Conservation (phyloP, 768 basidiomycete species). For the Royoungia palumana region DNA sequence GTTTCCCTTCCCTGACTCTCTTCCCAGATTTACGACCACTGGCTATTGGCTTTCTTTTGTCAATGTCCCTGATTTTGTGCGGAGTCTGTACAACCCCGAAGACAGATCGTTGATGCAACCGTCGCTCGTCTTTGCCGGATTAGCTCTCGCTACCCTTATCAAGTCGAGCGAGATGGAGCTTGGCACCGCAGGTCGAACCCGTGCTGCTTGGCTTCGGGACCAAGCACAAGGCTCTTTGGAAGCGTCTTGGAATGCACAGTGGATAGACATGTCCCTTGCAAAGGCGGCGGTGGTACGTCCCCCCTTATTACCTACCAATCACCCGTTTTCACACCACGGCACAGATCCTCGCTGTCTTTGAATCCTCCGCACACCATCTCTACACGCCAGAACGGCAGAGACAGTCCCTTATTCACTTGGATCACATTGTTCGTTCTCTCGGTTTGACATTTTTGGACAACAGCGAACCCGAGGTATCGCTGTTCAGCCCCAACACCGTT, state of each 20-base stretch:
- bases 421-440: conserved; percentile 58
- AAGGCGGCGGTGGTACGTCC: conserved; percentile 65
- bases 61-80: conserved; percentile 52
- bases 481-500: conserved; percentile 48
- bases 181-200: conserved; percentile 49
- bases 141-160: conserved; percentile 72
- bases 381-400: conserved; percentile 54
- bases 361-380: conserved; percentile 68
- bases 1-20: conserved; percentile 7
- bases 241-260: conserved; percentile 45
- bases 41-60: conserved; percentile 70
- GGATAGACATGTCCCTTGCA: conserved; percentile 62
- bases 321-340: conserved; percentile 11
- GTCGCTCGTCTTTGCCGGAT: conserved; percentile 60
- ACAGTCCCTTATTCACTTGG: conserved; percentile 54
- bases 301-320: not conserved
- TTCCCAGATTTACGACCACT: conserved; percentile 57
- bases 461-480: conserved; percentile 49
- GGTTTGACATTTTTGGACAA: conserved; percentile 56
- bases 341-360: conserved; percentile 75
- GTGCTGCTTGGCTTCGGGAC: conserved; percentile 56
- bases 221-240: conserved; percentile 55
- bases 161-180: conserved; percentile 66
- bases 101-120: conserved; percentile 62
- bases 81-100: conserved; percentile 49